phyloP scores from a whole-genome alignment of 768 basidiomycete species.

The Xerocomellus chrysenteron region DNA sequence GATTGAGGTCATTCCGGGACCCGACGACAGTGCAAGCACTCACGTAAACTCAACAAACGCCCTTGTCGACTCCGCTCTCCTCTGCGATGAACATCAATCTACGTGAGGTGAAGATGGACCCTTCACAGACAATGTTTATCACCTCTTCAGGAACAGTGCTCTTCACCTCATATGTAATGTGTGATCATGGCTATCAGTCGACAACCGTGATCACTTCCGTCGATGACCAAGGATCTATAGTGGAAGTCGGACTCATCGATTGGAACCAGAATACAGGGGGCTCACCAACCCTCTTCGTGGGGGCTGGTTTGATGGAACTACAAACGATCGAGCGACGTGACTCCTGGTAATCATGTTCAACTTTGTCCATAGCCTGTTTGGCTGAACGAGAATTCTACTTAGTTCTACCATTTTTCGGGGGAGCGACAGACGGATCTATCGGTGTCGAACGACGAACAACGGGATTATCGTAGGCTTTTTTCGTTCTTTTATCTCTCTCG shows the following conservation, averaged over 20 bases:
- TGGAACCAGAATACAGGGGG: conserved; percentile 9
- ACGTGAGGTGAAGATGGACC: conserved; percentile 10
- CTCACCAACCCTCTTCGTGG: background rate
- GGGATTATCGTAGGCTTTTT: background rate
- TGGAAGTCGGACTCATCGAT: conserved; percentile 15
- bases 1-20: background rate
- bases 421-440: conserved; percentile 11
- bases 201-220: conserved; percentile 15
- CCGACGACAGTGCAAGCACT: background rate
- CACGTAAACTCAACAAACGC: background rate
- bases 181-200: background rate
- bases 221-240: conserved; percentile 2
- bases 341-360: background rate
- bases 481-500: background rate
- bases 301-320: conserved; percentile 1
- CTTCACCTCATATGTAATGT: conserved; percentile 7
- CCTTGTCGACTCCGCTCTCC: background rate
- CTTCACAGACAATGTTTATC: conserved; percentile 14
- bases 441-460: conserved; percentile 1
- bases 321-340: background rate
- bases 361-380: background rate
- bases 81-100: conserved; percentile 20
- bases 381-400: background rate
- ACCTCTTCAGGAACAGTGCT: conserved; percentile 15
- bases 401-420: conserved; percentile 10